These are phyloP conservation scores for Dendrothele bispora DNA, from an alignment of 768 basidiomycete species.

Conservation along the genomic window DNA sequence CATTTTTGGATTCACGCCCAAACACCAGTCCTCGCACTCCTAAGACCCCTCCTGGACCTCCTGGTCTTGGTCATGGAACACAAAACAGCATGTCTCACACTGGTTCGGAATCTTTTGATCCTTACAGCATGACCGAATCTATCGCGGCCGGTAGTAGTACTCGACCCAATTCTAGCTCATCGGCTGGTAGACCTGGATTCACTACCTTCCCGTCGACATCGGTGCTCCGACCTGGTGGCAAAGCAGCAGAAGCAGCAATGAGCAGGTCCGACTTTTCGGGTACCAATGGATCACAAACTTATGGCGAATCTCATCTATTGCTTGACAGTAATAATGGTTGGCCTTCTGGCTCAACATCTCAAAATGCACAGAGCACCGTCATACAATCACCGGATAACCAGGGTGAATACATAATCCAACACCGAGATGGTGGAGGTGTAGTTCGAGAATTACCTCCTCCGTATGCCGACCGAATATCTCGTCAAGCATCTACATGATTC, in stretches of 20 bases:
- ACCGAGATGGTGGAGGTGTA: slow-evolving; percentile 32
- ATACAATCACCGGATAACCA: slow-evolving; percentile 4
- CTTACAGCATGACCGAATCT: background rate
- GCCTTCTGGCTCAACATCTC: no score
- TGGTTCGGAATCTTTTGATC: slow-evolving; percentile 1
- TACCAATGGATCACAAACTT: background rate
- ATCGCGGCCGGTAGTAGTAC: background rate
- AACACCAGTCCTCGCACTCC: background rate
- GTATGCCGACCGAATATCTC: slow-evolving; percentile 25
- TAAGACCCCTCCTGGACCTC: background rate
- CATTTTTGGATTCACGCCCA: slow-evolving; percentile 13
- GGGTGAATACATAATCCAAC: slow-evolving; percentile 38
- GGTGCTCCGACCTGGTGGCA: slow-evolving; percentile 8
- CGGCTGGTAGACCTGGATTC: slow-evolving; percentile 7
- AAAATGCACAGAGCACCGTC: no score
- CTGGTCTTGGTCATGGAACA: background rate
- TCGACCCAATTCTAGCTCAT: background rate
- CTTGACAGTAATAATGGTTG: slow-evolving; percentile 4
- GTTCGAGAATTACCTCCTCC: slow-evolving; percentile 43
- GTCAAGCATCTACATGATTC: no score
- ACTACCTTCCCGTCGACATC: slow-evolving; percentile 15
- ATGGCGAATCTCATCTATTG: background rate
- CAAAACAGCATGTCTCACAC: background rate
- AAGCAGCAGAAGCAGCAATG: slow-evolving; percentile 19
- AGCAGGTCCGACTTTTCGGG: background rate